Conservation (phyloP, 768 basidiomycete species). For the Boletus reticulatus region DNA sequence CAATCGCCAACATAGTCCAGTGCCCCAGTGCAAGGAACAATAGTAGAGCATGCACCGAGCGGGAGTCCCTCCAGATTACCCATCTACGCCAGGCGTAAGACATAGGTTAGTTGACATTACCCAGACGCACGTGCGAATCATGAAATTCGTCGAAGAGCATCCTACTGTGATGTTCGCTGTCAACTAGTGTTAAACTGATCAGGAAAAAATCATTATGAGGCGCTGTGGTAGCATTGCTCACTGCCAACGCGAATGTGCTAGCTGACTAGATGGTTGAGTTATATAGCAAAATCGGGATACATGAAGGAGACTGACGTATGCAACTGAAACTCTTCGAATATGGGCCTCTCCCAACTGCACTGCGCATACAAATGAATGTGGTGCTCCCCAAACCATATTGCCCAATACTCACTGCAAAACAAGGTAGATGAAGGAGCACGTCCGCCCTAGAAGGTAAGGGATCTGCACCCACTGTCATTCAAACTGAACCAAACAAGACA, state of each 20-base stretch:
- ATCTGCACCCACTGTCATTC: constrained; percentile 1
- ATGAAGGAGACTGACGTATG: constrained; percentile 13
- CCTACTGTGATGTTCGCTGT: constrained; percentile 7
- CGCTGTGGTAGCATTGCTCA: not conserved
- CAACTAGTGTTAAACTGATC: not conserved
- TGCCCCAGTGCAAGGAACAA: constrained; percentile 16
- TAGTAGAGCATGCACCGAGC: constrained; percentile 10
- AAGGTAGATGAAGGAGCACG: constrained; percentile 6
- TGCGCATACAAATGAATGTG: not conserved
- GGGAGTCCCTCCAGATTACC: constrained; percentile 23
- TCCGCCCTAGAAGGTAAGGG: constrained; percentile 22
- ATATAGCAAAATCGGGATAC: not conserved
- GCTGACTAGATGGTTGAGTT: constrained; percentile 9
- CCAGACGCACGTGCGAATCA: constrained; percentile 23
- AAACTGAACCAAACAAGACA: no score
- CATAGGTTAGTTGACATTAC: not conserved
- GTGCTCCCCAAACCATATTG: not conserved
- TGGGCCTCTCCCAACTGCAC: not conserved
- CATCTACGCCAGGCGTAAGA: constrained; percentile 12
- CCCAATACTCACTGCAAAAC: constrained; percentile 6
- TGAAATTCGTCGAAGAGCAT: constrained; percentile 22
- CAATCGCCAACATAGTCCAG: constrained; percentile 10
- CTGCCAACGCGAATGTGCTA: not conserved
- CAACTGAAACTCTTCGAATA: not conserved
- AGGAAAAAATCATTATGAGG: not conserved